phyloP scores from a whole-genome alignment of 2,329 filamentous ascomycete species.

The Pseudocercospora vitis region DNA sequence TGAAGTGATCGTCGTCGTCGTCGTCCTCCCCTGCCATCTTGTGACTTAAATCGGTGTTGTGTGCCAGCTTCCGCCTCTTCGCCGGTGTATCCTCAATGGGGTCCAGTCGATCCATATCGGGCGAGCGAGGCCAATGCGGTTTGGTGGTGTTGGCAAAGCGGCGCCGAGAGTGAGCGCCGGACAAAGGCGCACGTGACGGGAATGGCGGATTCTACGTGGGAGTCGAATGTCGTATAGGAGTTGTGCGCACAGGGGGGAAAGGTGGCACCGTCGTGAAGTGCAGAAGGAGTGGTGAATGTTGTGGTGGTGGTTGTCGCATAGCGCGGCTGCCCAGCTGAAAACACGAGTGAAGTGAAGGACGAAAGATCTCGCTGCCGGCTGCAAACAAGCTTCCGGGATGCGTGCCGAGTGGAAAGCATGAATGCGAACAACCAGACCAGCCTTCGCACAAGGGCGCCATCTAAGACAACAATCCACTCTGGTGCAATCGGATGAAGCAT shows the following conservation, averaged over 20 bases:
- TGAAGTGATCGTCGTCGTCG: slow-evolving; percentile 51
- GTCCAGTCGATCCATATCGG: slow-evolving; percentile 35
- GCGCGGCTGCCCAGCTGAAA: not conserved
- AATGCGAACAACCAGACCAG: not conserved
- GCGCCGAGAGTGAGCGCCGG: slow-evolving; percentile 9
- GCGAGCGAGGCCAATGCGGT: slow-evolving; percentile 3
- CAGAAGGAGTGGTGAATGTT: not conserved
- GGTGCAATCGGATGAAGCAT: not conserved
- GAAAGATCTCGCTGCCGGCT: not conserved
- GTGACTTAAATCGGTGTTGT: slow-evolving; percentile 15
- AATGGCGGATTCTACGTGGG: slow-evolving; percentile 4
- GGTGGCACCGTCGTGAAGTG: slow-evolving; percentile 2
- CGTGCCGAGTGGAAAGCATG: too few species aligned
- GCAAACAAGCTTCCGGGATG: slow-evolving; percentile 2
- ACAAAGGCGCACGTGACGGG: slow-evolving; percentile 10
- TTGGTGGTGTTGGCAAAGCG: slow-evolving; percentile 8
- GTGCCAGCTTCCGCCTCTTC: slow-evolving; percentile 37
- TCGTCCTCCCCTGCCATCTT: slow-evolving; percentile 37
- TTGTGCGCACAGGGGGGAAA: not conserved
- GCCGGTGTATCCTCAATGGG: slow-evolving; percentile 38
- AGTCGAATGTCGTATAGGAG: not conserved
- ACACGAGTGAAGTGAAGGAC: slow-evolving; percentile 3
- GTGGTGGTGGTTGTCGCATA: too few species aligned
- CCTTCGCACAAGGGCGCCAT: not conserved
- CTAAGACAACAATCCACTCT: not conserved